phyloP scores from a whole-genome alignment of 2,329 filamentous ascomycete genomes.

The Amauroascus verrucosus region DNA sequence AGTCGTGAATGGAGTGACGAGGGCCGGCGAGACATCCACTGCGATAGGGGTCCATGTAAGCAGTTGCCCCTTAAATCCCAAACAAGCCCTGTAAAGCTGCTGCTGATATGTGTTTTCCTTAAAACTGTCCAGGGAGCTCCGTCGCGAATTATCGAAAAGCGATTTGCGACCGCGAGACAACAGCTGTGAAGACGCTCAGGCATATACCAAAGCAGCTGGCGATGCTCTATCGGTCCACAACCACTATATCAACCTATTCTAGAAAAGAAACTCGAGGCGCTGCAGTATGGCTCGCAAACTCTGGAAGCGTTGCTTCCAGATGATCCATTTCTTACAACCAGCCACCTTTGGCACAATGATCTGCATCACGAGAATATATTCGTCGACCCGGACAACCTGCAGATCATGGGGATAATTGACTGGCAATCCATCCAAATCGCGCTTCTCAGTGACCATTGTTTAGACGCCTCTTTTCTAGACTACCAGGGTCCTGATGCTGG shows the following conservation, averaged over 20 bases:
- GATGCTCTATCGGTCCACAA: slow-evolving; percentile 26
- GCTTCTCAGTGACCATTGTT: slow-evolving; percentile 19
- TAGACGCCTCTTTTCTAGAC: slow-evolving; percentile 19
- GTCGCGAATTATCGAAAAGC: slow-evolving; percentile 25
- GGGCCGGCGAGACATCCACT: slow-evolving; percentile 4
- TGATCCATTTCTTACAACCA: slow-evolving; percentile 13
- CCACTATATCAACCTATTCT: too few relatives aligned
- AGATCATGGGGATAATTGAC: slow-evolving; percentile 21
- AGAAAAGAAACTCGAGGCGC: slow-evolving; percentile 18
- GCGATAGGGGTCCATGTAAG: slow-evolving; percentile 15
- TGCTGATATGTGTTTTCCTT: background rate
- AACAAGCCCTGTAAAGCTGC: background rate
- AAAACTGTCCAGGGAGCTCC: slow-evolving; percentile 21
- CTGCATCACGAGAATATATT: slow-evolving; percentile 35
- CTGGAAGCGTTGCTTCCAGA: slow-evolving; percentile 4
- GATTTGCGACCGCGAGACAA: slow-evolving; percentile 26
- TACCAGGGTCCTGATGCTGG: slow-evolving; percentile 17
- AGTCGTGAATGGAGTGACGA: slow-evolving; percentile 23
- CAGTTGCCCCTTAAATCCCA: background rate
- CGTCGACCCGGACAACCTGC: slow-evolving; percentile 19
- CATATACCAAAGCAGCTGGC: slow-evolving; percentile 21
- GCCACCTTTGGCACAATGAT: slow-evolving; percentile 34
- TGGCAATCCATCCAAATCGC: slow-evolving; percentile 20
- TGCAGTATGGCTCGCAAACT: slow-evolving; percentile 6
- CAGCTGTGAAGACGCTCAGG: slow-evolving; percentile 16